phyloP scores from a whole-genome alignment of 768 basidiomycete species.

The Lactarius psammicola region DNA sequence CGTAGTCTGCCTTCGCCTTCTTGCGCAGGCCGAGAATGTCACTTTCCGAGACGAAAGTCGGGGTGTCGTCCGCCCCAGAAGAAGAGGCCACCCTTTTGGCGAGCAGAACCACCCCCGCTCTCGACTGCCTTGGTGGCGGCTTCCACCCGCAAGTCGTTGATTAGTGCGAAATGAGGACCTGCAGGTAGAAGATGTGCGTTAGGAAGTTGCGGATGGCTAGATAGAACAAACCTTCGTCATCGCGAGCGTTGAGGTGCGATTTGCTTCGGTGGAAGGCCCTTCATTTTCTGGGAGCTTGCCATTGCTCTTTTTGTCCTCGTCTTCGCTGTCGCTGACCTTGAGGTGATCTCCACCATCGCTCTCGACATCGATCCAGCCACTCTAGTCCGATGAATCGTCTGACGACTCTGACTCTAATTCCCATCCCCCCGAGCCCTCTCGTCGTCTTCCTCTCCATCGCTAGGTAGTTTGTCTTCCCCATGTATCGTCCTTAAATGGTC shows the following conservation, averaged over 20 bases:
- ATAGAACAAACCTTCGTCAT: too few relatives aligned
- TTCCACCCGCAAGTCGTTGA: conserved; percentile 84
- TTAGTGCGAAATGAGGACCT: conserved; percentile 89
- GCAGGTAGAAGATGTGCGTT: conserved; percentile 1
- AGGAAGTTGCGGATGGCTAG: background rate
- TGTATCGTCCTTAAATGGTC: too few relatives aligned
- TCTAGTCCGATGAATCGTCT: conserved; percentile 53
- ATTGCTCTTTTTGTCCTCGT: conserved; percentile 46
- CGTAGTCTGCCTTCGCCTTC: too few relatives aligned
- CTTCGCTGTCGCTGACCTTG: conserved; percentile 85
- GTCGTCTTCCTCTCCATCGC: too few relatives aligned
- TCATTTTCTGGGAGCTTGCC: conserved; percentile 30
- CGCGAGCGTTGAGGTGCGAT: conserved; percentile 63
- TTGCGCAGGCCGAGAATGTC: conserved; percentile 93
- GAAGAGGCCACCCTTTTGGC: conserved; percentile 55
- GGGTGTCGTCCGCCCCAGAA: conserved; percentile 42
- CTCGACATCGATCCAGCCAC: conserved; percentile 78
- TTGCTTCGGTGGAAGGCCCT: conserved; percentile 32
- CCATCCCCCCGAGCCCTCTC: too few relatives aligned
- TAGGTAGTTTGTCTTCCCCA: too few relatives aligned
- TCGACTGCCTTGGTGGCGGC: conserved; percentile 72
- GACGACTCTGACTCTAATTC: conserved; percentile 71
- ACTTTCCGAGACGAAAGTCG: conserved; percentile 81
- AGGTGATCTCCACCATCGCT: conserved; percentile 67
- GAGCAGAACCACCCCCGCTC: conserved; percentile 59